A percentile compares a stretch with the other conserved stretches of the same genome.
These are phyloP conservation scores for Suillus americanus DNA, from an alignment of 768 basidiomycete species.

Conservation along the genomic window DNA sequence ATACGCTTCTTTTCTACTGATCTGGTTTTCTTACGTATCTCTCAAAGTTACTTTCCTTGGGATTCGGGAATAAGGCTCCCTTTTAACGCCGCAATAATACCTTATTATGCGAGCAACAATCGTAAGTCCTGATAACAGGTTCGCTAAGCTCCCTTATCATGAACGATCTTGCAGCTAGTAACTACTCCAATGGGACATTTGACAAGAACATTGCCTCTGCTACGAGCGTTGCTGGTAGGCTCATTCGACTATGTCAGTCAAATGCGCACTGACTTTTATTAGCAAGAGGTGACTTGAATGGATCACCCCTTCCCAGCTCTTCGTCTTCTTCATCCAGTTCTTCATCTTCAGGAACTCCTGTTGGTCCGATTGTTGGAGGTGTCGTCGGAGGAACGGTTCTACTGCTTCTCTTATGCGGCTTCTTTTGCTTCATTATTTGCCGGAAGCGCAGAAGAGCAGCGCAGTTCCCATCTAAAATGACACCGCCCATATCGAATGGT, in stretches of 20 bases:
- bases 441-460: conserved; percentile 12
- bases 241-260: neutral
- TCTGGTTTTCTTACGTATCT: neutral
- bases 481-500: neutral
- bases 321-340: conserved; percentile 1
- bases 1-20: neutral
- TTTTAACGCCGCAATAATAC: conserved; percentile 19
- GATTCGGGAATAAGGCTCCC: conserved; percentile 10
- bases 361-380: conserved; percentile 22
- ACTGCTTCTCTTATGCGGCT: conserved; percentile 15
- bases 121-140: conserved; percentile 14
- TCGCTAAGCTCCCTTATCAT: conserved; percentile 1
- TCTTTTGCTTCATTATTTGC: conserved; percentile 13
- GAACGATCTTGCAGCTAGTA: conserved; percentile 14
- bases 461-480: neutral
- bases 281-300: conserved; percentile 19
- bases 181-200: conserved; percentile 20
- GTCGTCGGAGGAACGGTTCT: conserved; percentile 18
- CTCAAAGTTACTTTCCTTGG: conserved; percentile 24
- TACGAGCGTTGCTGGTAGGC: conserved; percentile 13
- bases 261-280: neutral
- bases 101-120: conserved; percentile 23
- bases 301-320: conserved; percentile 12
- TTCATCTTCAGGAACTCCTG: conserved; percentile 8
- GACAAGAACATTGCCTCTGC: conserved; percentile 11